Conservation (phyloP, 73 alveolate genomes). For the Paraurostyla sp. region DNA sequence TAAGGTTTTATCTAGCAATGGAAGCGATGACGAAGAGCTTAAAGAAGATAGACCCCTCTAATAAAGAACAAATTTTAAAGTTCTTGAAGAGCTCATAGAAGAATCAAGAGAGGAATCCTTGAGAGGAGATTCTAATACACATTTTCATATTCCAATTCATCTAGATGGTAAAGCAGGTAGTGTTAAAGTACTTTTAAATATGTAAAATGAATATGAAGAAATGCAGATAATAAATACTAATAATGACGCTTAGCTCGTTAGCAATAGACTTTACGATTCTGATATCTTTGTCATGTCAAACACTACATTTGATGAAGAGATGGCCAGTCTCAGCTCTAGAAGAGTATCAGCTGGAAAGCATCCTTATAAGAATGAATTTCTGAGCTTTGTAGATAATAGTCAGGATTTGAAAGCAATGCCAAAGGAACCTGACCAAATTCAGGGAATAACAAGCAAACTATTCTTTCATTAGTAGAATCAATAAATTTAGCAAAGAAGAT, state of each 20-base stretch:
- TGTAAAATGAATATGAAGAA: constrained; percentile 17
- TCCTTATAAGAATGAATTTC: constrained; percentile 19
- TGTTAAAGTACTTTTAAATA: not conserved
- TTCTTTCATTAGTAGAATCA: constrained; percentile 30
- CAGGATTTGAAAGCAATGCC: not conserved
- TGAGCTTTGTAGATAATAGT: constrained; percentile 39
- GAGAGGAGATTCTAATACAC: constrained; percentile 21
- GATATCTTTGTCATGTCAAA: constrained; percentile 54
- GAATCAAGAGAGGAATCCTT: constrained; percentile 59
- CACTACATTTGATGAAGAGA: constrained; percentile 52
- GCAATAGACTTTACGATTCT: constrained; percentile 26
- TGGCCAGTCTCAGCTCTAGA: constrained; percentile 37
- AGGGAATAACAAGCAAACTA: constrained; percentile 39
- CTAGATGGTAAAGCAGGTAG: not conserved
- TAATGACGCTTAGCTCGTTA: not conserved
- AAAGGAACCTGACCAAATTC: not conserved
- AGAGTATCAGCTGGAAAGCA: constrained; percentile 44
- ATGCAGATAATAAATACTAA: not conserved
- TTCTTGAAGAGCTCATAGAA: constrained; percentile 37
- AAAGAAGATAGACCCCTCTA: constrained; percentile 19
- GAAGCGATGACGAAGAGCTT: constrained; percentile 7
- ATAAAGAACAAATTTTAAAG: not conserved
- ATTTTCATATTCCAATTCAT: not conserved
- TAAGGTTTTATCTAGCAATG: constrained; percentile 20
- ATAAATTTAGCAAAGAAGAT: constrained; percentile 4